phyloP scores from a whole-genome alignment of 768 basidiomycete genomes.

The Boletus sensibilis region DNA sequence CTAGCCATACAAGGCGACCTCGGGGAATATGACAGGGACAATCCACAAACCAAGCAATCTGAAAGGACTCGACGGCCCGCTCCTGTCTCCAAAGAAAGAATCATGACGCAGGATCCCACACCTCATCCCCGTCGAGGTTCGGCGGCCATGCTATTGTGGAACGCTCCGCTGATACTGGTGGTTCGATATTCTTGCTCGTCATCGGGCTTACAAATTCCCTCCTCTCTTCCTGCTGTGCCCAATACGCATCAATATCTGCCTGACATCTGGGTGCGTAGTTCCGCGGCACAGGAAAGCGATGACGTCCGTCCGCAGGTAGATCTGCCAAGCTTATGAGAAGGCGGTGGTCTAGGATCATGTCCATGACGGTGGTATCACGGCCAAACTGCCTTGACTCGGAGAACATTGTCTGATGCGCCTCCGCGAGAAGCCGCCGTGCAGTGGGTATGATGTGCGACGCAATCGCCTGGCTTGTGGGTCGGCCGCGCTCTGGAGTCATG shows the following conservation, averaged over 20 bases:
- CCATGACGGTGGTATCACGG: constrained; percentile 43
- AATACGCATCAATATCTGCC: constrained; percentile 37
- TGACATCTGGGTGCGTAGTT: constrained; percentile 30
- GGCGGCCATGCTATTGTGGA: constrained; percentile 38
- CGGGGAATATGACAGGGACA: constrained; percentile 12
- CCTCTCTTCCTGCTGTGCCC: constrained; percentile 32
- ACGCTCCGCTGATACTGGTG: constrained; percentile 46
- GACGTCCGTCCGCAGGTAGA: constrained; percentile 6
- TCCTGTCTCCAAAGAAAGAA: constrained; percentile 18
- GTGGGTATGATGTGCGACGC: neutral
- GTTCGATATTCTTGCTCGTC: constrained; percentile 5
- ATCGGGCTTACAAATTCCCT: neutral
- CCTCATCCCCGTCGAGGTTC: constrained; percentile 23
- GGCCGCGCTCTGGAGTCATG: neutral
- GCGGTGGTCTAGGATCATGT: constrained; percentile 43
- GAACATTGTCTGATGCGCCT: constrained; percentile 31
- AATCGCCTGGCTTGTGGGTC: neutral
- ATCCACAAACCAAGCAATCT: constrained; percentile 18
- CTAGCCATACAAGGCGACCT: constrained; percentile 26
- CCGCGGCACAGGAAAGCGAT: constrained; percentile 5
- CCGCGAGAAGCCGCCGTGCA: constrained; percentile 24
- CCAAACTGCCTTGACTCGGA: constrained; percentile 31
- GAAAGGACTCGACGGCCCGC: constrained; percentile 14
- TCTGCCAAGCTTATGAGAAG: constrained; percentile 7
- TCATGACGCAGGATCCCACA: constrained; percentile 17